A percentile compares a stretch with the other conserved stretches of the same genome.
Conservation (phyloP, 1,284 basidiomycete species). For the Coniferiporia sulphurascens region DNA sequence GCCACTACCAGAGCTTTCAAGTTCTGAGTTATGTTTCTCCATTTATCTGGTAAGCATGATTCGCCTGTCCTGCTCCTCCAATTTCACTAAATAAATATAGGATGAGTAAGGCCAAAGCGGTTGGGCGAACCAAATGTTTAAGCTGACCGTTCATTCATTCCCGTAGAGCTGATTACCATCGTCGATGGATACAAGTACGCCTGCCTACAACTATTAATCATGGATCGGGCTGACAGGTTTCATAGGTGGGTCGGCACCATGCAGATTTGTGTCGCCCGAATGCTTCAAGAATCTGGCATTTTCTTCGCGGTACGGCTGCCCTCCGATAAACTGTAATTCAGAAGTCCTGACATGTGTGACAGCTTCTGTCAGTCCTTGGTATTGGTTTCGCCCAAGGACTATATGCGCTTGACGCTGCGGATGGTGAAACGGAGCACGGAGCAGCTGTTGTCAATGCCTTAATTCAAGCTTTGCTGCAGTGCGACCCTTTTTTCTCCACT, state of each 20-base stretch:
- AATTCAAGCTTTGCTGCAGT: slow-evolving; percentile 80
- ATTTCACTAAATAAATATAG: slow-evolving; percentile 31
- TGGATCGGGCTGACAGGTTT: neutral
- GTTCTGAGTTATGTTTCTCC: slow-evolving; percentile 83
- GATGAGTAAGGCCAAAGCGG: slow-evolving; percentile 63
- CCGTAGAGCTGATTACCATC: slow-evolving; percentile 67
- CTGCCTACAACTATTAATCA: neutral
- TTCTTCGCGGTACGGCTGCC: slow-evolving; percentile 70
- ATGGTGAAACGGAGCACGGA: slow-evolving; percentile 62
- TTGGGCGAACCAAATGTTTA: slow-evolving; percentile 5
- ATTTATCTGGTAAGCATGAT: slow-evolving; percentile 66
- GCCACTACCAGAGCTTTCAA: slow-evolving; percentile 77
- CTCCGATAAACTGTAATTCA: slow-evolving; percentile 14
- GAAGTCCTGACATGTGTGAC: slow-evolving; percentile 16
- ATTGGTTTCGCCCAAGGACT: slow-evolving; percentile 84
- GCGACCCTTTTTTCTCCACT: slow-evolving; percentile 23
- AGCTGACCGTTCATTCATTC: slow-evolving; percentile 6
- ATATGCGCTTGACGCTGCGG: slow-evolving; percentile 87
- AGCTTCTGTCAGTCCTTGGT: slow-evolving; percentile 77
- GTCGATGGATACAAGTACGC: slow-evolving; percentile 75
- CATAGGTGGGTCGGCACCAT: slow-evolving; percentile 73
- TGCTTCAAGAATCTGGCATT: slow-evolving; percentile 90
- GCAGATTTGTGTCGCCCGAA: slow-evolving; percentile 83
- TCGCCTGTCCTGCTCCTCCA: neutral
- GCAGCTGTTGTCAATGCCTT: slow-evolving; percentile 67